Conservation (phyloP, 2,329 filamentous ascomycete species). For the Sclerotinia spermophila region DNA sequence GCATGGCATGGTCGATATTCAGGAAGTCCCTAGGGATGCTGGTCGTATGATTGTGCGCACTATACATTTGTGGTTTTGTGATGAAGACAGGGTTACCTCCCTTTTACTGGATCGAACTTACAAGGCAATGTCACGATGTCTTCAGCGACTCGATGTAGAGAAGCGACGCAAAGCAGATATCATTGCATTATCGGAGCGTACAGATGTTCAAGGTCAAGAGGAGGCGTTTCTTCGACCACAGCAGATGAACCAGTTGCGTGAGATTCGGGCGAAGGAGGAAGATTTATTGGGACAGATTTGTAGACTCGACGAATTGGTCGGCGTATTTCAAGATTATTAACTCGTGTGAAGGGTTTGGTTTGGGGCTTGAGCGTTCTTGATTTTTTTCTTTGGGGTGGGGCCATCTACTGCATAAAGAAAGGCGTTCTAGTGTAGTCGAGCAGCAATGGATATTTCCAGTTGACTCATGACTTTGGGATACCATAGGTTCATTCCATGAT, state of each 20-base stretch:
- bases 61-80: conserved; percentile 89
- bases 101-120: conserved; percentile 78
- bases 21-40: conserved; percentile 89
- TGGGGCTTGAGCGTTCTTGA: conserved; percentile 18
- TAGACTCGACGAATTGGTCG: conserved; percentile 80
- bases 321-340: conserved; percentile 74
- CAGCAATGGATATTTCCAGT: conserved; percentile 11
- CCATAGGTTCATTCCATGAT: conserved; percentile 9
- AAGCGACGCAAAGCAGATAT: conserved; percentile 67
- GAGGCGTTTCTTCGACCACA: conserved; percentile 72
- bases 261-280: conserved; percentile 61
- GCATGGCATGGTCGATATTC: conserved; percentile 81
- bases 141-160: conserved; percentile 78
- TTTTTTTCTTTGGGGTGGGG: conserved; percentile 25
- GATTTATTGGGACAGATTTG: conserved; percentile 75
- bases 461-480: conserved; percentile 14
- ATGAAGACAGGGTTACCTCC: conserved; percentile 66
- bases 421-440: conserved; percentile 21
- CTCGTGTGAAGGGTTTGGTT: conserved; percentile 16
- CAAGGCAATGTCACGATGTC: conserved; percentile 80
- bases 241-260: conserved; percentile 63
- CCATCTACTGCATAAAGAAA: conserved; percentile 21
- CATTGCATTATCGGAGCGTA: conserved; percentile 76
- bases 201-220: conserved; percentile 74
- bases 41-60: conserved; percentile 77